phyloP scores from a whole-genome alignment of 352 stramenopile genomes.

The Pythium phragmiticola region DNA sequence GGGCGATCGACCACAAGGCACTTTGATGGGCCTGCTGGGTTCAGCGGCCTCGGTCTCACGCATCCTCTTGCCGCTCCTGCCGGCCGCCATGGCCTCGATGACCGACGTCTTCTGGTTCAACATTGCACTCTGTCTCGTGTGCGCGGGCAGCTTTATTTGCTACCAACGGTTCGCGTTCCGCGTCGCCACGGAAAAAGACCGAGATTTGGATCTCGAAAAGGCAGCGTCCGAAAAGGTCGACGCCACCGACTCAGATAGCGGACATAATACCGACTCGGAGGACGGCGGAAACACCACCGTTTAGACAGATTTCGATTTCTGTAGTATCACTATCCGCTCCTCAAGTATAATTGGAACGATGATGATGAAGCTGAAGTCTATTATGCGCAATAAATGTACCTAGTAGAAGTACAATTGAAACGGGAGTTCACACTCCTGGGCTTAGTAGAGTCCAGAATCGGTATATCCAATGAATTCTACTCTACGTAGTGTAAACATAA shows the following conservation, averaged over 20 bases:
- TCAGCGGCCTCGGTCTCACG: slow-evolving; percentile 64
- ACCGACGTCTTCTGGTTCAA: slow-evolving; percentile 75
- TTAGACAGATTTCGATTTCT: too few relatives aligned
- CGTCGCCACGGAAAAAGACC: neutral
- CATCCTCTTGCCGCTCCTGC: slow-evolving; percentile 65
- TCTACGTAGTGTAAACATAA: too few relatives aligned
- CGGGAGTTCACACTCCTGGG: too few relatives aligned
- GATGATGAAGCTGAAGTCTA: too few relatives aligned
- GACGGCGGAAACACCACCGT: neutral
- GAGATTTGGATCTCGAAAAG: neutral
- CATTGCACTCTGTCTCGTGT: slow-evolving; percentile 46
- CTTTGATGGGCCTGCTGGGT: slow-evolving; percentile 68
- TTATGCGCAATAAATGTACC: too few relatives aligned
- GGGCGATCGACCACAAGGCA: slow-evolving; percentile 68
- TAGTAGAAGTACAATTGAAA: too few relatives aligned
- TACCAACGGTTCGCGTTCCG: slow-evolving; percentile 53
- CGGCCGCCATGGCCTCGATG: slow-evolving; percentile 51
- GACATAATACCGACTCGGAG: slow-evolving; percentile 1
- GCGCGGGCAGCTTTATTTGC: slow-evolving; percentile 48
- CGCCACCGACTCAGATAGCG: slow-evolving; percentile 1
- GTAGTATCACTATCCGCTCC: too few relatives aligned
- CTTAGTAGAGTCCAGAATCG: too few relatives aligned
- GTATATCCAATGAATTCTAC: too few relatives aligned
- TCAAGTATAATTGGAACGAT: too few relatives aligned
- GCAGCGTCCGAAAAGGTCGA: neutral